Conservation (phyloP, 768 basidiomycete species). For the Mycena galopus region DNA sequence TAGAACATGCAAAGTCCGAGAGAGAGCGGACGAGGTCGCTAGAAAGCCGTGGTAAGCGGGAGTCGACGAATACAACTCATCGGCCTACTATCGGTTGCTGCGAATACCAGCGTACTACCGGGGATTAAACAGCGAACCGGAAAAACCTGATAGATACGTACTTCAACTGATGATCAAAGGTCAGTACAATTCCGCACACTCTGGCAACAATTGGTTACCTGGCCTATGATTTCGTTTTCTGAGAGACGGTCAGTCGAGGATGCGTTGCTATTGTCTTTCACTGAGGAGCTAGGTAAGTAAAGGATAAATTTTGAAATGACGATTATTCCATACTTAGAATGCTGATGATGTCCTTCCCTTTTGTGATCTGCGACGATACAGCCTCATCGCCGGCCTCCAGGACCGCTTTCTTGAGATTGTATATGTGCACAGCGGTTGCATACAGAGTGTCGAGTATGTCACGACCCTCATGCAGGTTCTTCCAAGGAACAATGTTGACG, state of each 20-base stretch:
- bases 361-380: conserved; percentile 43
- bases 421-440: conserved; percentile 47
- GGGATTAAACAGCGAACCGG: background rate
- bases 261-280: conserved; percentile 47
- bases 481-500: conserved; percentile 46
- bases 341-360: conserved; percentile 49
- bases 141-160: conserved; percentile 20
- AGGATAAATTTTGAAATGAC: background rate
- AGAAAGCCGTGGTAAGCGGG: background rate
- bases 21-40: conserved; percentile 47
- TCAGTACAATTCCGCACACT: background rate
- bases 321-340: conserved; percentile 36
- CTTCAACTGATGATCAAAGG: conserved; percentile 31
- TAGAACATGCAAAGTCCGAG: conserved; percentile 46
- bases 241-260: conserved; percentile 44
- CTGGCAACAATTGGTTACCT: conserved; percentile 39
- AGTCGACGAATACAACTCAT: background rate
- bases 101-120: conserved; percentile 47
- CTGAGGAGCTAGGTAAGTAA: background rate
- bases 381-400: conserved; percentile 46
- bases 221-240: conserved; percentile 47
- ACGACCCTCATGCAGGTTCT: conserved; percentile 42
- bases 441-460: conserved; percentile 52
- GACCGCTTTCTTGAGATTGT: conserved; percentile 50
- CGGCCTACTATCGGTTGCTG: conserved; percentile 46